Conservation (phyloP, 768 basidiomycete genomes). For the Serendipita vermifera region DNA sequence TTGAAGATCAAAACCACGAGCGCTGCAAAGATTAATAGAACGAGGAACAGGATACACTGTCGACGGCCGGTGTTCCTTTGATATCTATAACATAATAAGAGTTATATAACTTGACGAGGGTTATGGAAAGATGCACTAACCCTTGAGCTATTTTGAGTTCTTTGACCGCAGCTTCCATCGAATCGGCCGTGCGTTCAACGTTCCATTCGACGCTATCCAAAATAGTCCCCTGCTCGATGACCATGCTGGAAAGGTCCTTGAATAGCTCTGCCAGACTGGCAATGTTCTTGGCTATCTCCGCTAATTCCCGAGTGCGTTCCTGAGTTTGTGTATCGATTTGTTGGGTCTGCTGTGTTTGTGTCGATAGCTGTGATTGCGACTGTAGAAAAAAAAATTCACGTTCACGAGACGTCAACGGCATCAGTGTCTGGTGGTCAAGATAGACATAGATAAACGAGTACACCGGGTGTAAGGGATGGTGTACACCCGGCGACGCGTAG, state of each 20-base stretch:
- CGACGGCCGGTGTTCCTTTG: constrained; percentile 89
- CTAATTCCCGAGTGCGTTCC: constrained; percentile 47
- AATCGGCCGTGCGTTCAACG: constrained; percentile 77
- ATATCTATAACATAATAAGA: constrained; percentile 41
- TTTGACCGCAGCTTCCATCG: constrained; percentile 70
- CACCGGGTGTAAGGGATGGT: too few relatives aligned
- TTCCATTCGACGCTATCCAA: constrained; percentile 97
- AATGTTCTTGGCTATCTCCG: constrained; percentile 86
- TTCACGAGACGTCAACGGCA: constrained; percentile 9
- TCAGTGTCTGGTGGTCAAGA: too few relatives aligned
- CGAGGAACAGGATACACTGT: constrained; percentile 82
- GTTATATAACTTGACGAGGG: background rate
- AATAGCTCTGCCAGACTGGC: constrained; percentile 86
- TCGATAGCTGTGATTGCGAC: constrained; percentile 21
- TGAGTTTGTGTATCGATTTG: constrained; percentile 34
- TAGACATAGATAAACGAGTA: too few relatives aligned
- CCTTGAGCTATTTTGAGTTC: constrained; percentile 72
- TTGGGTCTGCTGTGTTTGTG: constrained; percentile 25
- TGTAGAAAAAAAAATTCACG: constrained; percentile 16
- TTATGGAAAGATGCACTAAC: constrained; percentile 34
- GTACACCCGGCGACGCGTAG: too few relatives aligned
- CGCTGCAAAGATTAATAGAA: constrained; percentile 80
- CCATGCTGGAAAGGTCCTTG: constrained; percentile 82
- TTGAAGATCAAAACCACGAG: constrained; percentile 87
- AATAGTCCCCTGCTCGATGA: constrained; percentile 96